Evolutionary conservation across 2,329 filamentous ascomycete genomes (phyloP).

Genomic region (Leptosphaerulina australis): DNA sequence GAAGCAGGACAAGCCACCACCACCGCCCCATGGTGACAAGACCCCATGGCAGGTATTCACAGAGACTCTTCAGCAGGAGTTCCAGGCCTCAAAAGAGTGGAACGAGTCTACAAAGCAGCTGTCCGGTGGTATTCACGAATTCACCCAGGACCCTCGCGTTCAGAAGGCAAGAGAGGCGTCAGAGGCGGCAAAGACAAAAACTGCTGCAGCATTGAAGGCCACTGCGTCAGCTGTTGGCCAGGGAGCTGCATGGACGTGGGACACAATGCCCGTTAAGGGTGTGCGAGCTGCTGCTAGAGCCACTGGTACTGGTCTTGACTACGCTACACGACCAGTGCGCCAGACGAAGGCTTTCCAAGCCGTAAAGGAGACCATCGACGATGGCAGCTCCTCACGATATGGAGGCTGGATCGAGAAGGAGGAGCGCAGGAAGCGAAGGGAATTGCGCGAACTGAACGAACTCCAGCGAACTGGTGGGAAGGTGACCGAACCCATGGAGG

Average conservation of each 20-base stretch:
- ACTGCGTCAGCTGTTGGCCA: conserved; percentile 89
- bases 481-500: conserved; percentile 67
- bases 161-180: conserved; percentile 83
- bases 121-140: conserved; percentile 84
- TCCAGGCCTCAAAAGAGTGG: conserved; percentile 98
- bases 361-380: conserved; percentile 94
- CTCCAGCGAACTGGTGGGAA: conserved; percentile 57
- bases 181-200: conserved; percentile 78
- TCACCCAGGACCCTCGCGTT: conserved; percentile 90
- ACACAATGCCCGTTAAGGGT: conserved; percentile 90
- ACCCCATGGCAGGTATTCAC: conserved; percentile 98
- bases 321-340: conserved; percentile 90
- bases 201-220: conserved; percentile 78
- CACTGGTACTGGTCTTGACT: conserved; percentile 87
- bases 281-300: conserved; percentile 83
- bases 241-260: conserved; percentile 95
- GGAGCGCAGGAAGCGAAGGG: conserved; percentile 80
- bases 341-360: conserved; percentile 93
- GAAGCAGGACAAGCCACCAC: conserved; percentile 74
- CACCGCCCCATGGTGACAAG: conserved; percentile 97
- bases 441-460: conserved; percentile 70
- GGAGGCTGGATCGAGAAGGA: conserved; percentile 98
- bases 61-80: conserved; percentile 92
- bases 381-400: conserved; percentile 93
- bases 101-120: conserved; percentile 98